Conservation (phyloP, 2,329 filamentous ascomycete genomes). For the Arthrobotrys sphaeroides region DNA sequence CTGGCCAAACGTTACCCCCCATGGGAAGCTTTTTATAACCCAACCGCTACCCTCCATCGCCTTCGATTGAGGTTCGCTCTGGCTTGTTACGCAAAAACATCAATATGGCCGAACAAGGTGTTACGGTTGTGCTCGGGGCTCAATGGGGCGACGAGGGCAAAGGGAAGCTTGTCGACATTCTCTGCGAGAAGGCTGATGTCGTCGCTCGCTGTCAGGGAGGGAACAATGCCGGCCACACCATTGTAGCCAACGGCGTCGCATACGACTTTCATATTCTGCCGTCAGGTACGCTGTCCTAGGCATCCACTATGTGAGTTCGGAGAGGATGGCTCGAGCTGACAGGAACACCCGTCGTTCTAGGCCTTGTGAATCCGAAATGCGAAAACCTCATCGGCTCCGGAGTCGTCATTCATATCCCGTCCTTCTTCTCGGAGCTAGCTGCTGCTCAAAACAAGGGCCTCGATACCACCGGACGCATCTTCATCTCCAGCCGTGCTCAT, state of each 20-base stretch:
- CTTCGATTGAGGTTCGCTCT: conserved; percentile 1
- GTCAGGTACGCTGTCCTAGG: conserved; percentile 53
- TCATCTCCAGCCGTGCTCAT: conserved; percentile 72
- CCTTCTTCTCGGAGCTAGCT: conserved; percentile 73
- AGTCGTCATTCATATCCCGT: conserved; percentile 73
- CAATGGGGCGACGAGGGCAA: conserved; percentile 71
- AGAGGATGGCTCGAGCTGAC: not conserved
- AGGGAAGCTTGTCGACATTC: conserved; percentile 70
- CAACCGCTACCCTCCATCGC: conserved; percentile 16
- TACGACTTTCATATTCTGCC: conserved; percentile 70
- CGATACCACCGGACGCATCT: conserved; percentile 69
- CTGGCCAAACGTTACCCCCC: not conserved
- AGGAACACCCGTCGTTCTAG: conserved; percentile 65
- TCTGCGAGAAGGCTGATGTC: conserved; percentile 66
- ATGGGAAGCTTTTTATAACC: conserved; percentile 6
- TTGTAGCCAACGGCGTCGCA: conserved; percentile 61
- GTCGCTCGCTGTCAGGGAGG: conserved; percentile 70
- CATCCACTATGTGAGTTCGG: not conserved
- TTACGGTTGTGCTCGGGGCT: conserved; percentile 68
- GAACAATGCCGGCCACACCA: conserved; percentile 70
- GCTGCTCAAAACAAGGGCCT: conserved; percentile 71
- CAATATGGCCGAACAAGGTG: conserved; percentile 36
- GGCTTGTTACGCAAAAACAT: conserved; percentile 3
- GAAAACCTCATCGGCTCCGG: conserved; percentile 78
- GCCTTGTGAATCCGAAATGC: conserved; percentile 75